Evolutionary conservation across 805 yeast genomes (phyloP), one percentile per base, ranked within the genome.

Genomic region (Ogataea kodamae): DNA sequence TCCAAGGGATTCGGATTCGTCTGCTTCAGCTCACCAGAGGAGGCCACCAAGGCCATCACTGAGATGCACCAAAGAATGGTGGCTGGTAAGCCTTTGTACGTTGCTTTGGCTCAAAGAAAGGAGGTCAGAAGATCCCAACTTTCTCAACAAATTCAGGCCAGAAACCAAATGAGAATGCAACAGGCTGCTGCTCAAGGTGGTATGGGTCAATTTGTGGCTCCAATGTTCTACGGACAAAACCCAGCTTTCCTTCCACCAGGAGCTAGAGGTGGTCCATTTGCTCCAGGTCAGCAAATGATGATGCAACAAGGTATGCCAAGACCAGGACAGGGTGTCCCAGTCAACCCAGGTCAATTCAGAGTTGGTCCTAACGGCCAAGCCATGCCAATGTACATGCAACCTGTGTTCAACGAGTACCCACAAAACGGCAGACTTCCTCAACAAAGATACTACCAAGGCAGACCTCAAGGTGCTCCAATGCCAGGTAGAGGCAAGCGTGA

Each of bases 1-100:
- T 87, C 97, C 46, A 90, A 86, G 74, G 97, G 97, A 51, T 92
- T 92, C 64, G 98, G 98, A 59, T 92, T 92, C 63, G 98, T 92
- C 53, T 88, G 98, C 71, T 92, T 81, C 83, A 79, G 96, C 37
- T 67, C 92, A 47, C 96, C 97, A 59, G 98, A 92, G 67, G 98
- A 92, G 78, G 98, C 98, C 52, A 85, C 96, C 57, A 88, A 87
- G 72, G 98, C 98, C 49, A 87, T 90, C 64, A 76, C 90, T 54
- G 98, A 90, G 74, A 89, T 90, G 96, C 88, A 90, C 78, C 96
- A 88, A 71, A 84, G 88, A 64, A 83, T 90, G 81, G 78, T 92
- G 54, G 81, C 78, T 53, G 87, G 89, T 62, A 92, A 92, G 77
- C 98, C 97, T 57, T 75, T 92, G 61, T 92, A 90, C 65, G 98